Base-by-base conservation (phyloP, 2,329 filamentous ascomycete species). In the Cladosporium colombiae region DNA sequence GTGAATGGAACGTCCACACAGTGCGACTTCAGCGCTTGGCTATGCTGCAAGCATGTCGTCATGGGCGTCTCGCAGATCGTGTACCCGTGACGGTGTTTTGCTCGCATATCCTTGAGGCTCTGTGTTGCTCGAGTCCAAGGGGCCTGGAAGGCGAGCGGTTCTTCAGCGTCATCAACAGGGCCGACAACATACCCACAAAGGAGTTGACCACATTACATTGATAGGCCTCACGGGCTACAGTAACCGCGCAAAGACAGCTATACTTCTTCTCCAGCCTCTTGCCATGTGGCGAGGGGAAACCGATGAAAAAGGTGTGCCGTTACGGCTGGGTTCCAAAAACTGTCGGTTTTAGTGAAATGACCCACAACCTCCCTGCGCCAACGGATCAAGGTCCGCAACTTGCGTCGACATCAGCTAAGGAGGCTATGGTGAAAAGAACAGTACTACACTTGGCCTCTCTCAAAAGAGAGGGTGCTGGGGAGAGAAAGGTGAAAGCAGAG, bases 271-370 rank as follows among this genome's bases (percentile, higher is more conserved):
- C 55, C 55, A 57, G 21, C 55, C 55, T 57, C 23, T 23, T 27
- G 55, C 55, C 27, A 13, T 2, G 3, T 3, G 11, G 55, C 31
- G 33, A 27, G 3, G 18, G 37, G 16, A 8, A 40, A 29, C 31
- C 13, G 33, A 57, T 57, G 55, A 57, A 57, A 57, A 57, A 40
- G 31, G 31, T 53, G 50, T 53, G 50, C 50, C 37, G 5, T 44
- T 7, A n/a, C 18, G 37, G 37, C 37, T 44, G 37, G 37, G 35
- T 40, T 44, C 37, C 4, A 44, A 44, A 44, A 10, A 44, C 21
- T n/a, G 37, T 7, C 37, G 37, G 37, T 44, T 44, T 44, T 44
- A 5, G 37, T 44, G 37, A 44, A 44, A 44, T n/a, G 18, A 6
- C 5, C 7, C 5, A n/a, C 18, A 16, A n/a, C 37, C 37, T 44